These are phyloP conservation scores for Nannochloropsis salina DNA, from an alignment of 108 stramenopile genomes.

Conservation along the genomic window DNA sequence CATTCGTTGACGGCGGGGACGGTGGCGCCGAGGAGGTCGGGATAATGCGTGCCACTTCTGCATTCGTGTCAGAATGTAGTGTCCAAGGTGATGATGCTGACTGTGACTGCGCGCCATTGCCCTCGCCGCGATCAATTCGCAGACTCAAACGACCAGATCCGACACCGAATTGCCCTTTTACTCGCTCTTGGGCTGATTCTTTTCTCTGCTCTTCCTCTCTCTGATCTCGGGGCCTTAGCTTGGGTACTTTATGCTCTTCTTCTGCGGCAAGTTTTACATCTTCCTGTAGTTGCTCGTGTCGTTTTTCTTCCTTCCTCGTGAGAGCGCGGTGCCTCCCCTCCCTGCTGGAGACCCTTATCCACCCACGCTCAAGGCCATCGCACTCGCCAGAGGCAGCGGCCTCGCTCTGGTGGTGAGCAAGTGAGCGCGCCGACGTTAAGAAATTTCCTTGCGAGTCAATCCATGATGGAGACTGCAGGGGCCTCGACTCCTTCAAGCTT, in stretches of 20 bases:
- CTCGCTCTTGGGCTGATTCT: too few species aligned
- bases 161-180: too few species aligned
- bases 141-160: too few species aligned
- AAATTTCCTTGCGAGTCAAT: too few species aligned
- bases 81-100: too few species aligned
- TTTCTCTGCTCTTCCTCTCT: too few species aligned
- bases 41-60: neutral
- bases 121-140: too few species aligned
- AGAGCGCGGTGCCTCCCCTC: slow-evolving; percentile 2
- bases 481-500: too few species aligned
- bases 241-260: neutral
- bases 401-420: neutral
- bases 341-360: neutral
- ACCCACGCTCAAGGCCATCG: neutral
- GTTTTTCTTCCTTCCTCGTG: neutral
- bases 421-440: too few species aligned
- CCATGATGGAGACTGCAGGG: too few species aligned
- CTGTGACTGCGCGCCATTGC: too few species aligned
- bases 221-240: too few species aligned
- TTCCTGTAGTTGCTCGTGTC: neutral
- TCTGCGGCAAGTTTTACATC: neutral
- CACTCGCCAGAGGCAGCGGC: neutral
- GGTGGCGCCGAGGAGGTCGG: neutral
- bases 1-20: neutral
- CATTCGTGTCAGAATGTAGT: neutral